Percentiles rank a stretch among this genome's conserved stretches.
These are phyloP conservation scores for Penicillium soppii DNA, from an alignment of 495 filamentous ascomycete genomes.

Conservation along the genomic window DNA sequence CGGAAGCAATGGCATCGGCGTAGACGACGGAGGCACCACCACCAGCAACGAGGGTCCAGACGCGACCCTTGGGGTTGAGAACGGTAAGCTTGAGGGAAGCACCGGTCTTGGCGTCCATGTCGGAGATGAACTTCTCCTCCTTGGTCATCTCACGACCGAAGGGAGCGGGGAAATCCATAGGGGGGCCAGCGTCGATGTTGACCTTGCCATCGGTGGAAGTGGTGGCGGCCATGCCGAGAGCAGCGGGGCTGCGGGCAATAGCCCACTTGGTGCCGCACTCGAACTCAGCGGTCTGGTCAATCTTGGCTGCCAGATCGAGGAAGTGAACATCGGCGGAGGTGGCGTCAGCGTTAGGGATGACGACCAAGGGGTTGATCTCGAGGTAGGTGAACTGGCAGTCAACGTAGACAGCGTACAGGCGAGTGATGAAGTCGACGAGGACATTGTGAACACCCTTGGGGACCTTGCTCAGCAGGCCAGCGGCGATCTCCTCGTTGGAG, in stretches of 20 bases:
- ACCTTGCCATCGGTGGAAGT: slow-evolving; percentile 67
- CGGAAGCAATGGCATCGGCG: slow-evolving; percentile 96
- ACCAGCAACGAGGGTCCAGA: slow-evolving; percentile 98
- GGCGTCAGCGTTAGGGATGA: slow-evolving; percentile 87
- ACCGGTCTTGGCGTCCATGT: slow-evolving; percentile 98
- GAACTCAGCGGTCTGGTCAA: slow-evolving; percentile 99
- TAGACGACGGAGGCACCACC: slow-evolving; percentile 99
- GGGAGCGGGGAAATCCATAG: slow-evolving; percentile 97
- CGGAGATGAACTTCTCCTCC: slow-evolving; percentile 98
- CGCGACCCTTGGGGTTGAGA: slow-evolving; percentile 83
- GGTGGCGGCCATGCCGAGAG: slow-evolving; percentile 70
- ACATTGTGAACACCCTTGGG: slow-evolving; percentile 96
- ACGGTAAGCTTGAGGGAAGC: slow-evolving; percentile 98
- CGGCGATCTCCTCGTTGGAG: slow-evolving; percentile 90
- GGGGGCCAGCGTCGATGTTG: slow-evolving; percentile 93
- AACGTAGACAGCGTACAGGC: slow-evolving; percentile 95
- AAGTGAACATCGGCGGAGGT: slow-evolving; percentile 97
- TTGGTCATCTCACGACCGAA: slow-evolving; percentile 98
- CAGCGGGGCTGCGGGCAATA: slow-evolving; percentile 81
- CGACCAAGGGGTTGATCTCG: slow-evolving; percentile 98
- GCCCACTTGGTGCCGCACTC: slow-evolving; percentile 99
- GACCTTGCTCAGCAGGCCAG: slow-evolving; percentile 82
- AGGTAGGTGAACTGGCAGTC: slow-evolving; percentile 99
- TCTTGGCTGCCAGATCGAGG: slow-evolving; percentile 96
- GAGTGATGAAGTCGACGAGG: slow-evolving; percentile 94